Evolutionary conservation across 345 rosid species (phyloP).

Genomic region (Lepidium aucheri): DNA sequence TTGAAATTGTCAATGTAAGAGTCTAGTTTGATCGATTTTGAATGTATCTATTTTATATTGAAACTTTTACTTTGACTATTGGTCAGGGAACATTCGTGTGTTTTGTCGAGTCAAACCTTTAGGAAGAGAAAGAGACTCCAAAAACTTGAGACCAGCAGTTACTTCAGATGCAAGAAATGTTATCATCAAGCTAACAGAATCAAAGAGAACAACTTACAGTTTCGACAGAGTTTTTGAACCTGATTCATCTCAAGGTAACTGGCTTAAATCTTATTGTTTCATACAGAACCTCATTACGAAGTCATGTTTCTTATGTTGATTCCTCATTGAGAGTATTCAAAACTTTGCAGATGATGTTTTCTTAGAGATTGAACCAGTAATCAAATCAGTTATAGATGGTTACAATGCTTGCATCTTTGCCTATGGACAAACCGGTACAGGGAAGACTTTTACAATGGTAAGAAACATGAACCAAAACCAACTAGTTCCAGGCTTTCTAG

Average conservation of each 20-base stretch:
- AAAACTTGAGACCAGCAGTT: conserved; percentile 30
- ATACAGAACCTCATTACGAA: not conserved
- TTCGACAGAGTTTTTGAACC: conserved; percentile 64
- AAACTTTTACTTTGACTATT: no score
- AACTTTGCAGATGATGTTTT: conserved; percentile 56
- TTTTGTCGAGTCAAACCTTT: conserved; percentile 67
- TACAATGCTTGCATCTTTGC: conserved; percentile 84
- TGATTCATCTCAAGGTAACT: conserved; percentile 60
- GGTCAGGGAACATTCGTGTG: conserved; percentile 66
- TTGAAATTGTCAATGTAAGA: not conserved
- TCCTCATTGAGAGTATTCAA: not conserved
- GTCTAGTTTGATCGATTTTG: not conserved
- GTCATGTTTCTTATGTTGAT: not conserved
- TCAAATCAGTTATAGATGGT: conserved; percentile 72
- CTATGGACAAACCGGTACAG: conserved; percentile 80
- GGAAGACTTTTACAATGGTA: conserved; percentile 83
- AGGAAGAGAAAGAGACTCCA: not conserved
- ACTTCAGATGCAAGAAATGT: conserved; percentile 45
- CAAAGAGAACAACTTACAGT: conserved; percentile 43
- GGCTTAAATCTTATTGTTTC: not conserved
- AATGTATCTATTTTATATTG: no score
- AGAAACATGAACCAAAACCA: no score
- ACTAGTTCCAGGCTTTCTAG: no score
- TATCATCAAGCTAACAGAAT: conserved; percentile 32
- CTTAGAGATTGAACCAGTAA: conserved; percentile 71